Base-by-base conservation (phyloP, 345 rosid genomes). In the Sonneratia caseolaris region DNA sequence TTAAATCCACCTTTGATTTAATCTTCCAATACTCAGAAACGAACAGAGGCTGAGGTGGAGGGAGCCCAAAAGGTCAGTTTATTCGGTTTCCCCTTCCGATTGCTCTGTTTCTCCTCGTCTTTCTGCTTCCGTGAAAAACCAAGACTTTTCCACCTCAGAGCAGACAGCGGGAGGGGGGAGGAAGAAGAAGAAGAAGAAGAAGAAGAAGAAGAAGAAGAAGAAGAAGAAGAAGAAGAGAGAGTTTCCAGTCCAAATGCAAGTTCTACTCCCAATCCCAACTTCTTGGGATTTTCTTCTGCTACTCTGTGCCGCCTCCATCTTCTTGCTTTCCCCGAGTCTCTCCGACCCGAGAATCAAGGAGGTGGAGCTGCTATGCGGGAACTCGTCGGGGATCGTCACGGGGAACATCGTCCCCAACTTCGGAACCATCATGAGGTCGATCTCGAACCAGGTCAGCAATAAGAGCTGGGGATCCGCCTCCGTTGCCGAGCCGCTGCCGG, bases 381-480 rank as follows among this genome's bases (percentile, higher is more conserved):
- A 21, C 66, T 0, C 35, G 64, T 12, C 65, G 37, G 55, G 13
- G 15, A 12, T 10, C 2, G 4, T 35, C 36, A 10, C 51, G 24
- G 18, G 37, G 11, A 40, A 14, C 76, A 32, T 19, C 43, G 1
- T 19, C 69, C 69, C 72, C 0, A 79, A 68, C 61, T 73, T 75
- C 45, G 62, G 64, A 3, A 3, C 55, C 12, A 79, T 73, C 51
- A 73, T 84, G 80, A 75, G 75, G 43, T 36, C 49, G 27, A 7
- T 82, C 35, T 40, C 27, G 0, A 1, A 2, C 7, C 68, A 77
- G 66, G 70, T 82, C 0, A 0, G 56, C 13, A 18, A 18, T 10
- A 47, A 24, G 7, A 40, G 11, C 1, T 79, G 77, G 76, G 86
- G 77, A 0, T 36, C 62, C 11, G 72, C 66, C 68, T 78, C 72